Percentiles rank a stretch among this genome's conserved stretches.
These are phyloP conservation scores for Suillus brevipes DNA, from an alignment of 768 basidiomycete genomes.

Conservation along the genomic window DNA sequence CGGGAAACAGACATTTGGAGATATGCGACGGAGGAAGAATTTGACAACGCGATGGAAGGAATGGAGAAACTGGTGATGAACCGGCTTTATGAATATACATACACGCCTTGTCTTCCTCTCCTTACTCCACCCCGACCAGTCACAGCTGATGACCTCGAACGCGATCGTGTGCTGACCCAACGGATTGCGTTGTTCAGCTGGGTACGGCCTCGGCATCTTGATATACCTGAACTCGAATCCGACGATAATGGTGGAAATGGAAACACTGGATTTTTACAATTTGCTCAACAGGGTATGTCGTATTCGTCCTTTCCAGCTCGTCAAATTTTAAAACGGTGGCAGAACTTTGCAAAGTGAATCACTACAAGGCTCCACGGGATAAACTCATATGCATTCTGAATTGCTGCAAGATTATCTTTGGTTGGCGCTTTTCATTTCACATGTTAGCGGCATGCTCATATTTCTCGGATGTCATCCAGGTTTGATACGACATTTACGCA, in stretches of 20 bases:
- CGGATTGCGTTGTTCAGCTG: slow-evolving; percentile 90
- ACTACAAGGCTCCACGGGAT: slow-evolving; percentile 98
- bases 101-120: slow-evolving; percentile 79
- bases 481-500: slow-evolving; percentile 81
- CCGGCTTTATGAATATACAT: slow-evolving; percentile 92
- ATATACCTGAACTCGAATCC: slow-evolving; percentile 78
- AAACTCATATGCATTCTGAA: slow-evolving; percentile 98
- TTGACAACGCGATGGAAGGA: slow-evolving; percentile 96
- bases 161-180: slow-evolving; percentile 87
- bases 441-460: slow-evolving; percentile 4
- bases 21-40: slow-evolving; percentile 74
- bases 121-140: slow-evolving; percentile 70
- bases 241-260: slow-evolving; percentile 32
- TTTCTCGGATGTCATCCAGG: slow-evolving; percentile 45
- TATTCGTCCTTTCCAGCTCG: not conserved
- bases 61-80: slow-evolving; percentile 99
- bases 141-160: slow-evolving; percentile 94
- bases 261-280: slow-evolving; percentile 76
- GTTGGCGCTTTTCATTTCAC: slow-evolving; percentile 45
- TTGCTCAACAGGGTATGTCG: slow-evolving; percentile 78
- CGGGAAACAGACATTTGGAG: slow-evolving; percentile 81
- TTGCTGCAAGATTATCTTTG: slow-evolving; percentile 98
- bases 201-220: slow-evolving; percentile 87
- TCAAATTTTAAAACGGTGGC: slow-evolving; percentile 8
- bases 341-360: slow-evolving; percentile 96